Evolutionary conservation across 1,284 basidiomycete species (phyloP).

Genomic region (Hypsizygus ulmarius): DNA sequence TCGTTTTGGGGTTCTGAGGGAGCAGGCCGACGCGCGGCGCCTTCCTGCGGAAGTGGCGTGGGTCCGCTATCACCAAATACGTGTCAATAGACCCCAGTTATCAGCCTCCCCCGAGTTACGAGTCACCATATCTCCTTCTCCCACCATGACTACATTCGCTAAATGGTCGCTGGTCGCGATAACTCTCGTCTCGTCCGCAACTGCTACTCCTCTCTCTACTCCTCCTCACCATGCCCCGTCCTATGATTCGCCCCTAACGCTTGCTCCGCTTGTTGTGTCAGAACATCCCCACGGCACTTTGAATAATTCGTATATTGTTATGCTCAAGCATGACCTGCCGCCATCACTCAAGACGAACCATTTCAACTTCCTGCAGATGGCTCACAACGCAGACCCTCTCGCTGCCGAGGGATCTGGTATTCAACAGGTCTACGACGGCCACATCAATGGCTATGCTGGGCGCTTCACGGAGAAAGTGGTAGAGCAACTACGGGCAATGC

Average conservation of each 20-base stretch:
- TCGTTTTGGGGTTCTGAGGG: conserved; percentile 3
- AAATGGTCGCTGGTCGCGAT: conserved; percentile 38
- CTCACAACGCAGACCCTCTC: conserved; percentile 53
- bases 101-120: conserved; percentile 10
- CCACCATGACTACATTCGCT: conserved; percentile 37
- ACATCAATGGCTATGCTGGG: conserved; percentile 86
- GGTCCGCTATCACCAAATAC: conserved; percentile 17
- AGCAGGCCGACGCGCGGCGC: background rate
- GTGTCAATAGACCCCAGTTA: conserved; percentile 15
- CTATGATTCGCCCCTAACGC: conserved; percentile 41
- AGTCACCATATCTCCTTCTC: conserved; percentile 19
- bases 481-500: conserved; percentile 78
- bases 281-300: conserved; percentile 69
- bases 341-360: conserved; percentile 65
- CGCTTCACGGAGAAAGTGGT: conserved; percentile 76
- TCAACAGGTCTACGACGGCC: conserved; percentile 69
- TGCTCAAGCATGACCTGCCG: conserved; percentile 73
- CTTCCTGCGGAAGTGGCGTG: conserved; percentile 3
- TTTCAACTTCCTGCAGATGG: conserved; percentile 65
- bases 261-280: conserved; percentile 54
- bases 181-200: conserved; percentile 28
- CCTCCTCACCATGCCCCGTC: conserved; percentile 39
- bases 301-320: conserved; percentile 89
- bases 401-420: conserved; percentile 51
- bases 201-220: conserved; percentile 65